Percentiles rank a stretch among this genome's conserved stretches.
Evolutionary conservation across 2,329 filamentous ascomycete species (phyloP).

Genomic region (Blumeriella jaapii): DNA sequence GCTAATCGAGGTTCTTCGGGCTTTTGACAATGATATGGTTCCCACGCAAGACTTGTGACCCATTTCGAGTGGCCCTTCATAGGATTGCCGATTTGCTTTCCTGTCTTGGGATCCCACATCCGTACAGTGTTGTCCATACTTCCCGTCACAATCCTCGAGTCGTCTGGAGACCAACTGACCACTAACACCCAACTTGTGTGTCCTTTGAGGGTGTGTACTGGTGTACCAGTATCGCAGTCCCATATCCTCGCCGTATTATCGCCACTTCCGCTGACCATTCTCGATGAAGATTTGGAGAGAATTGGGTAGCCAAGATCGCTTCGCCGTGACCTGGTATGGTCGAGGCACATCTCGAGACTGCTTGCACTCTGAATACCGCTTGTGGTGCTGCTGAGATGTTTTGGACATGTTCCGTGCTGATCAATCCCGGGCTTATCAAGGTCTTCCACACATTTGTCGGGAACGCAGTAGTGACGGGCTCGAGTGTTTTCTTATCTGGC

Average conservation of each 20-base stretch:
- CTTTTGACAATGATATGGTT: conserved; percentile 78
- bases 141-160: conserved; percentile 69
- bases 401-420: conserved; percentile 29
- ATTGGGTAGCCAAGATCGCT: conserved; percentile 75
- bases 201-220: conserved; percentile 72
- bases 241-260: conserved; percentile 87
- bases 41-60: conserved; percentile 82
- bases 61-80: conserved; percentile 83
- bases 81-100: conserved; percentile 54
- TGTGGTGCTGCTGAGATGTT: conserved; percentile 60
- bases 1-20: conserved; percentile 67
- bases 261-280: conserved; percentile 78
- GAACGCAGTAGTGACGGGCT: conserved; percentile 31
- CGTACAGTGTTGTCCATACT: conserved; percentile 90
- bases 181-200: conserved; percentile 86
- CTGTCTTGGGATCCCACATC: conserved; percentile 77
- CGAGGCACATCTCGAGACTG: conserved; percentile 80
- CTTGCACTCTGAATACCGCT: conserved; percentile 85
- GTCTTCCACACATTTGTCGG: conserved; percentile 34
- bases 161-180: conserved; percentile 80
- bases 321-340: conserved; percentile 86
- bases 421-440: conserved; percentile 29
- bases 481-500: conserved; percentile 28
- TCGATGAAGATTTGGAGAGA: conserved; percentile 69
- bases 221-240: conserved; percentile 90